Evolutionary conservation across 495 filamentous ascomycete genomes (phyloP), one percentile per base, ranked within the genome.

Genomic region (Penicillium steckii): DNA sequence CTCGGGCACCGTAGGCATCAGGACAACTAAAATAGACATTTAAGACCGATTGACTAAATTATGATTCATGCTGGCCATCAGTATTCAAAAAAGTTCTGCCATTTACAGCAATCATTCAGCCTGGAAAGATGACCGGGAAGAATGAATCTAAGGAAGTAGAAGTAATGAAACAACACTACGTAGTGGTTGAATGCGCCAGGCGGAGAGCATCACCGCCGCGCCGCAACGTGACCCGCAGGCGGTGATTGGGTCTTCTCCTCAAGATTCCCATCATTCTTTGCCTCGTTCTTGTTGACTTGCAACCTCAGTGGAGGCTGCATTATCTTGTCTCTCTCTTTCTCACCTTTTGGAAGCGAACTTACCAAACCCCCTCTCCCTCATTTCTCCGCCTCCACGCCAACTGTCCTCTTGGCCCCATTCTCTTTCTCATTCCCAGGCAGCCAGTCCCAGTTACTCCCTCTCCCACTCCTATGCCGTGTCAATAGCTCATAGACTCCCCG

Each of bases 171-270:
- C 4, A 33, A 23, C 10, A 24, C 29, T 18, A 48, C 17, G 8
- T 17, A 27, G 15, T 19, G 50, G 29, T 25, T 12, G 26, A 33
- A n/a, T 24, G 26, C 4, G 26, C 10, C 5, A 37, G 33, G 33
- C 43, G 21, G 24, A 18, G 21, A 45, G 22, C 25, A 45, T 18
- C 23, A 48, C 50, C 41, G 42, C 38, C 53, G 43, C 26, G 32
- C 43, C 50, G 53, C 54, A 64, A 66, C 63, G 63, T 64, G 63
- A 66, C 61, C 60, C 47, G 61, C 53, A 44, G 27, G 48, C 52
- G 50, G 24, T 66, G 63, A 66, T 66, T 66, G 63, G 63, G 56
- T 58, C 53, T 41, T 62, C 57, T 42, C 19, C 54, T 57, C 46
- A 30, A 56, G 54, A 51, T 44, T 37, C 48, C 22, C 48, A 41